Evolutionary conservation across 352 stramenopile genomes (phyloP), one percentile per base, ranked within the genome.

Genomic region (Phytopythium sindhum): DNA sequence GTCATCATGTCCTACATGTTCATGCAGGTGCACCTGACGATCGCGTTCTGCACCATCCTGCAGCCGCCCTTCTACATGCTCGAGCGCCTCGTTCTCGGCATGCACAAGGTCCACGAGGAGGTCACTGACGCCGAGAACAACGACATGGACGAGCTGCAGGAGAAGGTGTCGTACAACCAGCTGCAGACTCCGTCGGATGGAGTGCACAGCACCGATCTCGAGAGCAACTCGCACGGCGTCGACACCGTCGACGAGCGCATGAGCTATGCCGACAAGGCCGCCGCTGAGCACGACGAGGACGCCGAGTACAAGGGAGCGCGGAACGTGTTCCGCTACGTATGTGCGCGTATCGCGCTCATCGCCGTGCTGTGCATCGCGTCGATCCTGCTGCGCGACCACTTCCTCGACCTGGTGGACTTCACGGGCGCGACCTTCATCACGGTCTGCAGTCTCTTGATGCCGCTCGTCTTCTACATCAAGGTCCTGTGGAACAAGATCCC

Each of bases 401-500:
- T 86, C 59, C 59, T 74, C 37, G 77, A 82, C 53, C 66, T 86
- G 14, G 64, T 80, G 0, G 77, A 86, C 71, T 86, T 86, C 53
- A 79, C 76, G 10, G 77, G 77, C 23, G 72, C 77, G 4, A 74
- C 74, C 14, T 63, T 70, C 28, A 78, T 79, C 26, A 73, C 74
- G 0, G 53, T 61, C 0, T 72, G 70, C 29, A 80, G 77, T 57
- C 69, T 83, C 21, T 65, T 83, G 5, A 51, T 86, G 17, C 77
- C 77, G 44, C 55, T 83, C 4, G 37, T 66, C n/a, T 81, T 83
- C 55, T 86, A 86, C 70, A 60, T 86, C 42, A 84, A 84, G 51
- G 44, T 75, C 21, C 70, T 75, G 55, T 78, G 72, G 68, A 67
- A 35, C 24, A 71, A 72, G 41, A 65, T 84, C 11, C 71, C 73